Conservation (phyloP, 441 rosid genomes). For the Pelargonium fulgidum region DNA sequence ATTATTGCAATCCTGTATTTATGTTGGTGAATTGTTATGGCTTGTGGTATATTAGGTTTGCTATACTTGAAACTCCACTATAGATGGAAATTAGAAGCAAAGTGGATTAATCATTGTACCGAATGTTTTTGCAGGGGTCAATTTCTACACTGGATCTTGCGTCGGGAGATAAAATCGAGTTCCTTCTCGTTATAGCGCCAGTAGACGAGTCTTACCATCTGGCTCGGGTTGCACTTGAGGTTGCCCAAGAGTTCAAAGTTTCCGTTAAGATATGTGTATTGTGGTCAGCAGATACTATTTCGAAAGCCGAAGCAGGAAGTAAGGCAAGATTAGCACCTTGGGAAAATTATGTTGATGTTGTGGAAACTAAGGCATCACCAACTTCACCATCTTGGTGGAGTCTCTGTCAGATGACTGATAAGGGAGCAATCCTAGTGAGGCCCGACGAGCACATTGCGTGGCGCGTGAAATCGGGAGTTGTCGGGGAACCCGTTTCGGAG, state of each 20-base stretch:
- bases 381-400: constrained; percentile 66
- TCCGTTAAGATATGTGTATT: constrained; percentile 36
- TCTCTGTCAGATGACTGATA: constrained; percentile 56
- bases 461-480: constrained; percentile 44
- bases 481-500: constrained; percentile 35
- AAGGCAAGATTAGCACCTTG: constrained; percentile 45
- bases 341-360: constrained; percentile 48
- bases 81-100: background rate
- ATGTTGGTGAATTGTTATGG: too few relatives aligned
- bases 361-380: constrained; percentile 38
- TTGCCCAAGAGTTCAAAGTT: constrained; percentile 40
- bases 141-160: constrained; percentile 71
- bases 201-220: constrained; percentile 45
- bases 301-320: constrained; percentile 30
- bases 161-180: constrained; percentile 57
- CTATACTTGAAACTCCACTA: background rate
- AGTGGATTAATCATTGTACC: background rate
- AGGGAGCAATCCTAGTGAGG: constrained; percentile 65
- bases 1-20: too few relatives aligned
- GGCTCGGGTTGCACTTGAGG: constrained; percentile 39
- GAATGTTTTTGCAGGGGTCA: constrained; percentile 29
- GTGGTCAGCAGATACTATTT: constrained; percentile 41
- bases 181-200: constrained; percentile 73
- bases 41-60: background rate
- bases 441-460: constrained; percentile 86